Evolutionary conservation across 1,139 yeast species (phyloP).

Genomic region (Diutina catenulata): DNA sequence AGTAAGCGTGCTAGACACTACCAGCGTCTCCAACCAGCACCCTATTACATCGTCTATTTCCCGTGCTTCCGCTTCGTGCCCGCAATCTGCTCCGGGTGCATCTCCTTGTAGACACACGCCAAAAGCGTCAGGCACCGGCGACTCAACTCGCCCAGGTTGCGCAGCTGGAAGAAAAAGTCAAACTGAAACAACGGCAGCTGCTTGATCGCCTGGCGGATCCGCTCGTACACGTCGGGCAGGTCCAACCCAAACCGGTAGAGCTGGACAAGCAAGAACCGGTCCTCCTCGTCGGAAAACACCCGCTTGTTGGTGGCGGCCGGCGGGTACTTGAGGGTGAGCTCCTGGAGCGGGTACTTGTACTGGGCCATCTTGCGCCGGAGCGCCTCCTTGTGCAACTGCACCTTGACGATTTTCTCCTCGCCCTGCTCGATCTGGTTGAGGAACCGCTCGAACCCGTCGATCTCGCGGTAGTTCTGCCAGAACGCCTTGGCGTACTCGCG

Average conservation of each 20-base stretch:
- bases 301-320: constrained; percentile 45
- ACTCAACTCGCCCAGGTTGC: constrained; percentile 51
- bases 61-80: constrained; percentile 2
- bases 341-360: constrained; percentile 55
- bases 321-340: constrained; percentile 47
- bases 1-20: too few relatives aligned
- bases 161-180: constrained; percentile 62
- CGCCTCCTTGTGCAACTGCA: constrained; percentile 53
- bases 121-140: constrained; percentile 60
- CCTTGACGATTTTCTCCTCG: constrained; percentile 52
- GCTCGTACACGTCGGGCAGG: constrained; percentile 51
- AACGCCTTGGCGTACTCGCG: constrained; percentile 53
- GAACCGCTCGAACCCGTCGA: constrained; percentile 65
- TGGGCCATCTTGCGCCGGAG: constrained; percentile 50
- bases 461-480: constrained; percentile 52
- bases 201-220: constrained; percentile 49
- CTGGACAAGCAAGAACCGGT: constrained; percentile 55
- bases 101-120: constrained; percentile 54
- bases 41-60: too few relatives aligned
- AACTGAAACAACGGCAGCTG: constrained; percentile 52
- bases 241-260: constrained; percentile 57
- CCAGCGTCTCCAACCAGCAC: too few relatives aligned
- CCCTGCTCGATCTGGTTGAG: constrained; percentile 62
- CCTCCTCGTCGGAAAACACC: constrained; percentile 64
- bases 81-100: constrained; percentile 11